These are phyloP conservation scores for Cyanidioschyzon merolae DNA, from an alignment of 23 red algal species.

Conservation along the genomic window DNA sequence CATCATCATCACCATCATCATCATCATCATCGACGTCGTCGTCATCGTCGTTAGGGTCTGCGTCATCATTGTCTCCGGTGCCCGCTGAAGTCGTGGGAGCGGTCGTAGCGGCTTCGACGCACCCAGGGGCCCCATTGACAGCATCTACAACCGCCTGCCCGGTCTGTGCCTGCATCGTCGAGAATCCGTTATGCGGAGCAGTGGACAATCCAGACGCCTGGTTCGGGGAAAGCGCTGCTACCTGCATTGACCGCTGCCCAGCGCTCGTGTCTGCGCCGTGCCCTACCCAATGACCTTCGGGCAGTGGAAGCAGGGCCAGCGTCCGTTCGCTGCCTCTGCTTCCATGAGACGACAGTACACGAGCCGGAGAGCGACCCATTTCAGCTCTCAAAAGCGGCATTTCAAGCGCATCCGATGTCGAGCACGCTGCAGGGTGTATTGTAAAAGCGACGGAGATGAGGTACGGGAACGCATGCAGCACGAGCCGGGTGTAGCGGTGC, in stretches of 20 bases:
- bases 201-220: too few relatives aligned
- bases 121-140: not conserved
- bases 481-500: not conserved
- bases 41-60: not conserved
- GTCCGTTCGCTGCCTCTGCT: not conserved
- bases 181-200: not conserved
- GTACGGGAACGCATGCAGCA: not conserved
- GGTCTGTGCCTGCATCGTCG: not conserved
- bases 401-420: not conserved
- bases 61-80: not conserved
- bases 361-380: not conserved
- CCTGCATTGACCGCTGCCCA: not conserved
- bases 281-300: not conserved
- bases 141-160: not conserved
- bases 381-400: not conserved
- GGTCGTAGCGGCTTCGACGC: not conserved
- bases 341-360: not conserved
- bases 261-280: not conserved
- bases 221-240: not conserved
- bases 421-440: not conserved
- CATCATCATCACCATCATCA: not conserved
- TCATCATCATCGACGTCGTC: not conserved
- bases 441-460: not conserved
- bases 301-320: not conserved
- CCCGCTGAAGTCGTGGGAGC: not conserved